These are phyloP conservation scores for Lachancea thermotolerans DNA, from an alignment of 805 yeast genomes.

Conservation along the genomic window DNA sequence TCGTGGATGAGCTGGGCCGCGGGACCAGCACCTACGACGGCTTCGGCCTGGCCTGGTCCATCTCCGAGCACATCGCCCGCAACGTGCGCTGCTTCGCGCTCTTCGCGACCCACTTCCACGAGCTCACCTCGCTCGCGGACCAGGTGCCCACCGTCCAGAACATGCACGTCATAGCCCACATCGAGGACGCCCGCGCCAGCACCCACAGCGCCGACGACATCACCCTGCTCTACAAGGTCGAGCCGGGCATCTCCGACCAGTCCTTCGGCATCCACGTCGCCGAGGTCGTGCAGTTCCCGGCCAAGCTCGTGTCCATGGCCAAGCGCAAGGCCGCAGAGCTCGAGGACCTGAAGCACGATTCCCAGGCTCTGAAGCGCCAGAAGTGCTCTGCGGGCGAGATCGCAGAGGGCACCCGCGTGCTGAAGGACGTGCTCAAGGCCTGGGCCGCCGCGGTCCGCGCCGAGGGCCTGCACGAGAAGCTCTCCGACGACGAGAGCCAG, in stretches of 20 bases:
- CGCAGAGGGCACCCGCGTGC: slow-evolving; percentile 40
- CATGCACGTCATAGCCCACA: slow-evolving; percentile 89
- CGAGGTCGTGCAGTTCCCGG: slow-evolving; percentile 88
- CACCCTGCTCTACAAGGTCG: slow-evolving; percentile 87
- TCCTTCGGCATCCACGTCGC: slow-evolving; percentile 98
- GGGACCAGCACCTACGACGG: slow-evolving; percentile 83
- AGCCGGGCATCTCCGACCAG: slow-evolving; percentile 90
- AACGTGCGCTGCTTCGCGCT: slow-evolving; percentile 70
- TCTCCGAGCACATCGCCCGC: slow-evolving; percentile 74
- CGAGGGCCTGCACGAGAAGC: slow-evolving; percentile 19
- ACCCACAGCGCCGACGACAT: slow-evolving; percentile 50
- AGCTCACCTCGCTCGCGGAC: slow-evolving; percentile 73
- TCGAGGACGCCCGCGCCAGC: slow-evolving; percentile 40
- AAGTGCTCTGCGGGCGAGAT: slow-evolving; percentile 46
- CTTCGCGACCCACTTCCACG: slow-evolving; percentile 98
- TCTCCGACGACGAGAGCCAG: slow-evolving; percentile 33
- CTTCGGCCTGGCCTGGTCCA: slow-evolving; percentile 96
- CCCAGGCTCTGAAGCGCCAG: slow-evolving; percentile 42
- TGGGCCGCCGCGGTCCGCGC: slow-evolving; percentile 46
- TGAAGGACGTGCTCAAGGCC: slow-evolving; percentile 43
- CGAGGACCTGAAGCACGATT: slow-evolving; percentile 48
- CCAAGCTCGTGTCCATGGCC: slow-evolving; percentile 88
- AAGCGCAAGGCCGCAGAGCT: slow-evolving; percentile 87
- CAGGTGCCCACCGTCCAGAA: slow-evolving; percentile 61
- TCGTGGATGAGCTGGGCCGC: slow-evolving; percentile 93